Conservation (phyloP, 116 monocot species). For the Cymodocea nodosa region DNA sequence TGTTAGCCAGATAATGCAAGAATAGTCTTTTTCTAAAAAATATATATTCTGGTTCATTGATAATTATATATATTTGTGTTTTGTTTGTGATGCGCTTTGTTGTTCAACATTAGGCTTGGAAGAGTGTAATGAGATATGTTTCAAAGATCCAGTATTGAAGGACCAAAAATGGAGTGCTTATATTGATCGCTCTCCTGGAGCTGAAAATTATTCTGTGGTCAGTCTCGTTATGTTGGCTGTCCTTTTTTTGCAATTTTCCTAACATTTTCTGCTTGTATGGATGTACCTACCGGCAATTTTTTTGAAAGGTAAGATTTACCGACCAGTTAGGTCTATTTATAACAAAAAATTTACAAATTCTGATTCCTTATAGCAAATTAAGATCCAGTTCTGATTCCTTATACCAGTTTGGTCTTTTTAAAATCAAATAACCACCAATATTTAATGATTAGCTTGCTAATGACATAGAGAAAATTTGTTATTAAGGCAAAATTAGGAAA, state of each 20-base stretch:
- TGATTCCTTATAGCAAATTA: neutral
- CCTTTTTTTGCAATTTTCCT: neutral
- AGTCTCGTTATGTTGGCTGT: neutral
- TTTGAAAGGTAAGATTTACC: neutral
- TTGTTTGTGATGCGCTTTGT: neutral
- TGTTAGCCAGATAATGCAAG: too few species aligned
- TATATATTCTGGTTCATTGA: neutral
- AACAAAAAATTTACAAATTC: neutral
- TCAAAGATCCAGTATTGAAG: conserved; percentile 95
- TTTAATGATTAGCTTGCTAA: neutral
- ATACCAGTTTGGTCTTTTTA: too few species aligned
- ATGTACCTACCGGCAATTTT: too few species aligned
- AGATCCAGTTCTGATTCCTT: neutral
- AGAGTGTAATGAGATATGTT: conserved; percentile 89
- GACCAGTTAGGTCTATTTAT: neutral
- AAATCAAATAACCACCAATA: neutral
- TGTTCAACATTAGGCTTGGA: conserved; percentile 38
- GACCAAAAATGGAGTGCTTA: conserved; percentile 83
- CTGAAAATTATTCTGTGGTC: conserved; percentile 80
- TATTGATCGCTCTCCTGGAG: conserved; percentile 93
- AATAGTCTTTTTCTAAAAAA: neutral
- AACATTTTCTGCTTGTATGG: neutral
- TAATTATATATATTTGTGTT: neutral
- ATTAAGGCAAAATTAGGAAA: too few species aligned
- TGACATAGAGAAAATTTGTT: neutral